Evolutionary conservation across 768 basidiomycete genomes (phyloP).

Genomic region (Astraeus odoratus): DNA sequence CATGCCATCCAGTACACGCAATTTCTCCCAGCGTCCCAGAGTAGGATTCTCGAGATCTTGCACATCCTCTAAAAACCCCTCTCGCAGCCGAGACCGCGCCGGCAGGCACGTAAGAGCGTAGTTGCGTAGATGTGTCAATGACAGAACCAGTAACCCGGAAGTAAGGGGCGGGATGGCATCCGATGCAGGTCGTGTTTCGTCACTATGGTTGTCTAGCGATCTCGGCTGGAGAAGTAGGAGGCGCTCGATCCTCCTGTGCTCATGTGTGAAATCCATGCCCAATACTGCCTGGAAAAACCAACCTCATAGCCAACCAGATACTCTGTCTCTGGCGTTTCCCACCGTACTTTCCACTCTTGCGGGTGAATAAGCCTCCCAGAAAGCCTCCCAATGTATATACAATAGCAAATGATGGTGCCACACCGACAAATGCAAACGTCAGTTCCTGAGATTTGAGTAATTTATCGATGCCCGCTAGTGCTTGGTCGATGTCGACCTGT

Average conservation of each 20-base stretch:
- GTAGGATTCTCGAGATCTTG: constrained; percentile 71
- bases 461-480: constrained; percentile 86
- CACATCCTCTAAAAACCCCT: constrained; percentile 83
- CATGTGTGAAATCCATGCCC: neutral
- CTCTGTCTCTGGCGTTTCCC: constrained; percentile 45
- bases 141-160: constrained; percentile 67
- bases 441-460: constrained; percentile 90
- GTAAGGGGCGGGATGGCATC: constrained; percentile 44
- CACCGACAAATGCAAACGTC: constrained; percentile 95
- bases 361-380: constrained; percentile 42
- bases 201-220: constrained; percentile 12
- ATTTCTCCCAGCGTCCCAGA: constrained; percentile 63
- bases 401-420: constrained; percentile 81
- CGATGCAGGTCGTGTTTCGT: constrained; percentile 3
- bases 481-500: constrained; percentile 89
- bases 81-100: constrained; percentile 50
- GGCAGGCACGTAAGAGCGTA: constrained; percentile 59
- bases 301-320: constrained; percentile 74
- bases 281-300: neutral
- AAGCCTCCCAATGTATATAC: constrained; percentile 63
- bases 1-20: constrained; percentile 76
- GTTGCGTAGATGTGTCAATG: constrained; percentile 55
- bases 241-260: constrained; percentile 56
- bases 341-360: constrained; percentile 49
- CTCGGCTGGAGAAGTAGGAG: constrained; percentile 49